Percentiles rank a stretch among this genome's conserved stretches.
Evolutionary conservation across 1,284 basidiomycete genomes (phyloP).

Genomic region (Puccinia polysora): DNA sequence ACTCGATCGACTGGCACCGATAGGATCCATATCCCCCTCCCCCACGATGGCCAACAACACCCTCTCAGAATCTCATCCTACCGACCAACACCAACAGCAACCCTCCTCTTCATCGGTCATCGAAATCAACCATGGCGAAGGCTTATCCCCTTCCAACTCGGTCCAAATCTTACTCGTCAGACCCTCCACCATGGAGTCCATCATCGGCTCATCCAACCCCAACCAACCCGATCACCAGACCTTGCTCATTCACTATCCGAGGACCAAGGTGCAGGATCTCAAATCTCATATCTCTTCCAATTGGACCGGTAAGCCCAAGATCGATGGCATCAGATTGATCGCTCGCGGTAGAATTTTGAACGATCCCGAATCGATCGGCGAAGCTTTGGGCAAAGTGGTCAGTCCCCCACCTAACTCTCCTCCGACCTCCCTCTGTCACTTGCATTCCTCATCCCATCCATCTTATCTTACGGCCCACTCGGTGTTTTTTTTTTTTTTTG

Average conservation of each 20-base stretch:
- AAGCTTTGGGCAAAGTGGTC: constrained; percentile 15
- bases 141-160: constrained; percentile 27
- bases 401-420: not conserved
- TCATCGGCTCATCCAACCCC: constrained; percentile 1
- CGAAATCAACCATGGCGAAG: constrained; percentile 32
- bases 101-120: not conserved
- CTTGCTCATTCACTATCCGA: constrained; percentile 15
- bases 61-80: too few species aligned
- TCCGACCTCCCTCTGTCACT: not conserved
- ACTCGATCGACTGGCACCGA: too few species aligned
- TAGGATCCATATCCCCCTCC: too few species aligned
- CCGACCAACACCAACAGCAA: too few species aligned
- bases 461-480: not conserved
- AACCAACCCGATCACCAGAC: constrained; percentile 10
- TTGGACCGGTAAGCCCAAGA: constrained; percentile 42
- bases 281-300: constrained; percentile 35
- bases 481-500: not conserved
- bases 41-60: too few species aligned
- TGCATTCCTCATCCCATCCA: not conserved
- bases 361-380: constrained; percentile 25
- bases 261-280: constrained; percentile 31
- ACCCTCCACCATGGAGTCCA: constrained; percentile 23
- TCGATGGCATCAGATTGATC: constrained; percentile 39
- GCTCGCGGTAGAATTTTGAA: constrained; percentile 38
- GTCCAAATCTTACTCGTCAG: constrained; percentile 25